phyloP scores from a whole-genome alignment of 2,329 filamentous ascomycete genomes.

The Fusarium sp. region DNA sequence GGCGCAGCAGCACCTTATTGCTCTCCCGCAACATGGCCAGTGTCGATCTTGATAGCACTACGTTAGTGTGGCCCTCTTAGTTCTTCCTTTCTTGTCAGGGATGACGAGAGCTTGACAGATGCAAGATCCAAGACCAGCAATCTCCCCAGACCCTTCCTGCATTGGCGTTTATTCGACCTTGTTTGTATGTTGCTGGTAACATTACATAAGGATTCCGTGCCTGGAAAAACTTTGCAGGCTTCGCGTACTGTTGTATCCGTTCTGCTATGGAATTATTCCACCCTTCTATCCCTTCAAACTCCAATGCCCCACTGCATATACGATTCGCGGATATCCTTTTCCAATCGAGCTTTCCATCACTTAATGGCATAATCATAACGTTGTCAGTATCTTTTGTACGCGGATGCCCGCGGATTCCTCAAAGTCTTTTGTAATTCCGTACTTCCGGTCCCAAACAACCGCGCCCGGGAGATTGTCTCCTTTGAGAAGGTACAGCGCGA shows the following conservation, averaged over 20 bases:
- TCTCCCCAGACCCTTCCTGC: constrained; percentile 33
- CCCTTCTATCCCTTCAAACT: not conserved
- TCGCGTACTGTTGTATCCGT: not conserved
- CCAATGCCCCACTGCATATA: not conserved
- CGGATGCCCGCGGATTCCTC: not conserved
- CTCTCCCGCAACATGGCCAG: constrained; percentile 14
- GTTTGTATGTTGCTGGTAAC: not conserved
- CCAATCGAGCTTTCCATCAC: constrained; percentile 21
- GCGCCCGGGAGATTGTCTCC: constrained; percentile 32
- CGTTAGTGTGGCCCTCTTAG: constrained; percentile 15
- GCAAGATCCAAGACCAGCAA: constrained; percentile 28
- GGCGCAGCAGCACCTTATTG: constrained; percentile 43
- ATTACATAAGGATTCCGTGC: not conserved
- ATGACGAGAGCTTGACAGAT: constrained; percentile 37
- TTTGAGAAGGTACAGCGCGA: constrained; percentile 35
- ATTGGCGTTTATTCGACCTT: constrained; percentile 1
- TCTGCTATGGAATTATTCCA: constrained; percentile 5
- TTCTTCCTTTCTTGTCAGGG: constrained; percentile 6
- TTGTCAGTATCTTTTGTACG: not conserved
- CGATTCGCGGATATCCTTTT: constrained; percentile 1
- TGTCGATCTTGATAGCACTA: constrained; percentile 44
- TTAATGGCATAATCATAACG: not conserved
- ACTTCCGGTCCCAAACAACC: constrained; percentile 25
- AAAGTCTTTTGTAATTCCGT: constrained; percentile 27
- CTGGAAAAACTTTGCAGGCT: not conserved